Evolutionary conservation across 2,329 filamentous ascomycete species (phyloP).

Genomic region (Claviceps capensis): DNA sequence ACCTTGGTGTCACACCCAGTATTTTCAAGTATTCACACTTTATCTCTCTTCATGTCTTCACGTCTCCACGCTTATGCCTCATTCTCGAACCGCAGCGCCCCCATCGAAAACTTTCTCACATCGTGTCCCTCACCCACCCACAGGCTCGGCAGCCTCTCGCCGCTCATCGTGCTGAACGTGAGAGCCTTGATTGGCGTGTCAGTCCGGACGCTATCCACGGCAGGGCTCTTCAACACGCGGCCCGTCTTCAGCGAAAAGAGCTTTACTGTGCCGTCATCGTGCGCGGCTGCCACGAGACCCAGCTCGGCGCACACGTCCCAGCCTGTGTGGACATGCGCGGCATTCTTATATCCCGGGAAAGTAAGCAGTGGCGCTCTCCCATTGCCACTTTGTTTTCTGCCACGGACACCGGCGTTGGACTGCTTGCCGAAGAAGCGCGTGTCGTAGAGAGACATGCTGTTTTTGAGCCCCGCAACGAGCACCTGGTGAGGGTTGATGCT

Average conservation of each 20-base stretch:
- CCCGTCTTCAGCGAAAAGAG: slow-evolving; percentile 38
- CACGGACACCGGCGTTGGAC: slow-evolving; percentile 8
- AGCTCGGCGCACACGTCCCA: slow-evolving; percentile 35
- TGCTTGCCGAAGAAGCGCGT: slow-evolving; percentile 26
- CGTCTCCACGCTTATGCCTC: slow-evolving; percentile 16
- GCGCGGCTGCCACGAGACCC: slow-evolving; percentile 39
- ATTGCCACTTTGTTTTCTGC: slow-evolving; percentile 1
- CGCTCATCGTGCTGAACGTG: slow-evolving; percentile 30
- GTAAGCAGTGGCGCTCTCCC: slow-evolving; percentile 25
- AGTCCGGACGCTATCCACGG: slow-evolving; percentile 11
- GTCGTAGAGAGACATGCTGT: slow-evolving; percentile 42
- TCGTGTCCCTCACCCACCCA: slow-evolving; percentile 27
- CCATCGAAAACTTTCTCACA: slow-evolving; percentile 33
- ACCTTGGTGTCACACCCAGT: too few relatives aligned
- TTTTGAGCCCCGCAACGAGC: slow-evolving; percentile 36
- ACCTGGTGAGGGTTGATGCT: slow-evolving; percentile 35
- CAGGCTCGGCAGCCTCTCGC: slow-evolving; percentile 31
- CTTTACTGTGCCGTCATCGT: slow-evolving; percentile 32
- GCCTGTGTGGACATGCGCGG: slow-evolving; percentile 32
- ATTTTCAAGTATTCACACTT: too few relatives aligned
- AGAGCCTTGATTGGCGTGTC: slow-evolving; percentile 26
- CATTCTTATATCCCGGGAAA: slow-evolving; percentile 38
- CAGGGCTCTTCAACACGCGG: slow-evolving; percentile 17
- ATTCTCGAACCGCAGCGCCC: slow-evolving; percentile 17
- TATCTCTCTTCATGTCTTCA: too few relatives aligned